These are phyloP conservation scores for Phytophthora citricola DNA, from an alignment of 352 stramenopile species.

Conservation along the genomic window DNA sequence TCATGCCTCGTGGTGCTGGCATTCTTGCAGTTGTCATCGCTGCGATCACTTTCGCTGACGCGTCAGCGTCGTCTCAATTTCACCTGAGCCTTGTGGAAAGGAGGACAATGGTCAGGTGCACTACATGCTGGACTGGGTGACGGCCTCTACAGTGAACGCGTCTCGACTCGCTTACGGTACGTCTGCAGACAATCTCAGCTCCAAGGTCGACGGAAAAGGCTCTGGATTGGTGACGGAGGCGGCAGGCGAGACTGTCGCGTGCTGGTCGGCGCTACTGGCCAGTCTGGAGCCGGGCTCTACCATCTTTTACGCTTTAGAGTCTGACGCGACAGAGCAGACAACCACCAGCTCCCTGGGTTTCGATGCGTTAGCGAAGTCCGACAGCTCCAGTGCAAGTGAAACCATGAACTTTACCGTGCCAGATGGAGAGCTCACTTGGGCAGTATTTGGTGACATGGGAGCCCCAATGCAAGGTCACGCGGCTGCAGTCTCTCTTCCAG, in stretches of 20 bases:
- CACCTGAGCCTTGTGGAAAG: constrained; percentile 66
- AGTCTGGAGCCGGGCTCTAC: constrained; percentile 52
- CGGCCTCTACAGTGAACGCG: constrained; percentile 32
- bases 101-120: constrained; percentile 37
- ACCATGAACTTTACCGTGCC: constrained; percentile 61
- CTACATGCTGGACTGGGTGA: constrained; percentile 84
- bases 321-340: constrained; percentile 18
- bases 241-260: constrained; percentile 42
- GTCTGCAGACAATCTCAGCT: constrained; percentile 43
- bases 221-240: constrained; percentile 60
- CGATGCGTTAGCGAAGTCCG: constrained; percentile 17
- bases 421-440: constrained; percentile 61
- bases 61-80: constrained; percentile 56
- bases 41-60: background rate
- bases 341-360: constrained; percentile 25
- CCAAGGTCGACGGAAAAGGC: constrained; percentile 40
- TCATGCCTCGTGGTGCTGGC: constrained; percentile 8
- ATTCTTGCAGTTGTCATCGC: constrained; percentile 1
- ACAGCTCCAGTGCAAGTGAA: constrained; percentile 5
- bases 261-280: constrained; percentile 66
- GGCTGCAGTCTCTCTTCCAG: constrained; percentile 64
- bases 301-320: constrained; percentile 69
- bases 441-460: constrained; percentile 78
- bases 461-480: constrained; percentile 60
- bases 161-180: constrained; percentile 56